Evolutionary conservation across 2,329 filamentous ascomycete genomes (phyloP), one percentile per base, ranked within the genome.

Genomic region (Aspergillus intermedius): DNA sequence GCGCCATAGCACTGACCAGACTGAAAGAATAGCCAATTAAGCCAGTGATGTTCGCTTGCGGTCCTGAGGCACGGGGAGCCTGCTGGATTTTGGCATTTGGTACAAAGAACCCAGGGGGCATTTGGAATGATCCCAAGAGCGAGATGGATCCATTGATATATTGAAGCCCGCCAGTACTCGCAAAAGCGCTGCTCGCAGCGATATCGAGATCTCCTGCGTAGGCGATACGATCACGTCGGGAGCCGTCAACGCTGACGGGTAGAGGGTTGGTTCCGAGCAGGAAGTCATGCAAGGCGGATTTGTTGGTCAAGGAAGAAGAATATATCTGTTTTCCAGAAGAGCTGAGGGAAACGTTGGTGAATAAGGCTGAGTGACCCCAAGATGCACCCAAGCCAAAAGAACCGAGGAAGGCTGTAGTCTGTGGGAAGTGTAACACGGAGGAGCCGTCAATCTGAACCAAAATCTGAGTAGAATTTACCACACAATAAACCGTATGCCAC

Each of bases 201-300:
- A 51, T 53, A 30, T 54, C 50, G 13, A 53, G 34, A 30, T 54
- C 53, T 2, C 52, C 52, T 7, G 53, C 50, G 41, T 54, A 54
- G 10, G 48, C 48, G 45, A 53, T 51, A 2, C 53, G 50, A 25
- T 54, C 53, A 4, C 50, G 30, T 5, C 64, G 58, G 2, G 68
- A 68, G 22, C 66, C 68, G 50, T 70, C 68, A 2, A 70, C 67
- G 12, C 62, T 60, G 22, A 58, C 61, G 9, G 59, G 52, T 3
- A 53, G 42, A 3, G 65, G 65, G 47, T 70, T 71, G 9, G 60
- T 56, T 5, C 66, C 67, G 42, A 68, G 58, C 5, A 68, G 54
- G 44, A 70, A 71, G 48, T 70, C 64, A 4, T 54, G 5, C 17
- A 70, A 50, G 40, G 61, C 61, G 3, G 50, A 47, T 2, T 44